Percentiles rank a stretch among this genome's conserved stretches.
Conservation (phyloP, 1,284 basidiomycete genomes). For the Pterulicium gracile region DNA sequence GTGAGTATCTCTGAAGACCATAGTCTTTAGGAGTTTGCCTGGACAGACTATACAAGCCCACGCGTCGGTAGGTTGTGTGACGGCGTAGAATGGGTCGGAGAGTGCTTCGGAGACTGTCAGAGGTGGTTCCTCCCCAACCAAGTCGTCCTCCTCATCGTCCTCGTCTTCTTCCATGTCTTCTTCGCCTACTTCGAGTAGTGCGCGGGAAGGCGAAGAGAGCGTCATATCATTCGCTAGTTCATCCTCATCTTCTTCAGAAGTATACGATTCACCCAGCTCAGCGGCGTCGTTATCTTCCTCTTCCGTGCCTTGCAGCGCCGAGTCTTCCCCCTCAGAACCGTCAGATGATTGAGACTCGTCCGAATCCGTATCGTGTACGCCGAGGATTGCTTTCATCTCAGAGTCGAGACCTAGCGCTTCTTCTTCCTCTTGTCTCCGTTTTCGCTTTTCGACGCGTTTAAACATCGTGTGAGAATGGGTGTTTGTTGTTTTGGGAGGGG, state of each 20-base stretch:
- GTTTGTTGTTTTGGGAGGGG: neutral
- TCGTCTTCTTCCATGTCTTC: conserved; percentile 10
- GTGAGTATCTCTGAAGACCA: conserved; percentile 52
- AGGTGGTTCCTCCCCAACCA: conserved; percentile 25
- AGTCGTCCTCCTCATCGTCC: conserved; percentile 20
- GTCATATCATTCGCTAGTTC: conserved; percentile 20
- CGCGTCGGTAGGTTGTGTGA: conserved; percentile 39
- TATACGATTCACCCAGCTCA: conserved; percentile 17
- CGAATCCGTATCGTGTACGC: conserved; percentile 64
- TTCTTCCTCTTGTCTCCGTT: conserved; percentile 53
- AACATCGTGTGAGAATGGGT: conserved; percentile 42
- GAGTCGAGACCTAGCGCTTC: conserved; percentile 62
- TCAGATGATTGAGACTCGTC: conserved; percentile 38
- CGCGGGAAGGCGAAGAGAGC: no score
- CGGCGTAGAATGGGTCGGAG: conserved; percentile 50
- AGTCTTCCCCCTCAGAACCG: conserved; percentile 15
- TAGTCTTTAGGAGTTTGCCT: conserved; percentile 60
- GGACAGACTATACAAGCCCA: conserved; percentile 66
- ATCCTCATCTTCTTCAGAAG: conserved; percentile 13
- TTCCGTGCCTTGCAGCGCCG: conserved; percentile 9
- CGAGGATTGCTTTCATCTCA: conserved; percentile 60
- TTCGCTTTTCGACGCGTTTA: conserved; percentile 69
- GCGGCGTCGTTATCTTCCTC: conserved; percentile 16
- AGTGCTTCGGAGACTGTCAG: conserved; percentile 54
- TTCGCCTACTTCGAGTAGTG: neutral